Evolutionary conservation across 257 asterid species (phyloP), one percentile per base, ranked within the genome.

Genomic region (Cinchona pubescens): DNA sequence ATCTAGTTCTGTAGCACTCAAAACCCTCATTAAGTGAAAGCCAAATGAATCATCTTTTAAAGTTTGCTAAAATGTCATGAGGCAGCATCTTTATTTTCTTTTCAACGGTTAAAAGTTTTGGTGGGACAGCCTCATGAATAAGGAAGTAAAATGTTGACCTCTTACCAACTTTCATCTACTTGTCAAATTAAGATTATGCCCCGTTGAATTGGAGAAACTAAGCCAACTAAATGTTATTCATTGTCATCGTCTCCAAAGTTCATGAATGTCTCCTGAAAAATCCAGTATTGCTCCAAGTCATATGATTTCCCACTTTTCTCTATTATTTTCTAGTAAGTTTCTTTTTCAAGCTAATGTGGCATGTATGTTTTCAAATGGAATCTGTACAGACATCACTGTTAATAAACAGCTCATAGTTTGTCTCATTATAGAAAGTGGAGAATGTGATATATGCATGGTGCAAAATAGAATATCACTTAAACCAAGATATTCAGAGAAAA

Each of bases 1-100:
- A 69, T 85, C 81, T 84, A 86, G 85, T 79, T 85, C 91, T 74
- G 97, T 97, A n/a, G n/a, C n/a, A 59, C 84, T 85, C 80, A 87
- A 79, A 77, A 94, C 89, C 98, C 90, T 91, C 78, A 79, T 62
- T 8, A 79, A 46, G 79, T 49, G 69, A 13, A 66, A 63, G 15
- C 29, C 62, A 49, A 60, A 69, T 23, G 37, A 78, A 77, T 66
- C 59, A 62, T 49, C 34, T 23, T 51, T 38, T 29, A 7, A 25
- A 55, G n/a, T 40, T 12, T 0, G 8, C 16, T 19, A 46, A 21
- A 9, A 3, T 42, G 2, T 21, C 27, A n/a, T 3, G 29, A 18
- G 64, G 13, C 7, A 19, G 62, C 23, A 15, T 23, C 35, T 14
- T 45, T 29, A 29, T 18, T 60, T 14, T 45, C 21, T 60, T 13